These are phyloP conservation scores for Nicotiana otophora DNA, from an alignment of 257 asterid species.

Conservation along the genomic window DNA sequence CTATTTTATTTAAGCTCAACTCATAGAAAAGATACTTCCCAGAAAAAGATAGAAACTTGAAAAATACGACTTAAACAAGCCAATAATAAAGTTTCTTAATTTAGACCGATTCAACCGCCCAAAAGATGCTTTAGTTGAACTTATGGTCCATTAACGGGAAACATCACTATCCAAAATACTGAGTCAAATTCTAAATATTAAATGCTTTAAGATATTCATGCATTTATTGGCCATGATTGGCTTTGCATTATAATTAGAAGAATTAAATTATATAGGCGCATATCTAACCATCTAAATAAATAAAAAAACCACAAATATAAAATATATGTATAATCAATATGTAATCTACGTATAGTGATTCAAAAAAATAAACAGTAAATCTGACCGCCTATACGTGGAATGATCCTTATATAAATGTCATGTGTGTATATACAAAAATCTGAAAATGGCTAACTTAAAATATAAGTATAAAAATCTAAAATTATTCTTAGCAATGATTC, in stretches of 20 bases:
- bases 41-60: background rate
- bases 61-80: background rate
- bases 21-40: background rate
- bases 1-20: too few species aligned
- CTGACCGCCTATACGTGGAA: too few species aligned
- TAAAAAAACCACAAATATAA: too few species aligned
- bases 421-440: background rate
- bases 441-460: background rate
- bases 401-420: background rate
- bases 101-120: conserved; percentile 24
- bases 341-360: too few species aligned
- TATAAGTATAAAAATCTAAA: background rate
- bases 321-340: too few species aligned
- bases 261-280: too few species aligned
- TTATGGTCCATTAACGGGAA: background rate
- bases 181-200: conserved; percentile 15
- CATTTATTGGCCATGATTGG: conserved; percentile 2
- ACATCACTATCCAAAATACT: conserved; percentile 14
- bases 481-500: background rate
- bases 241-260: background rate
- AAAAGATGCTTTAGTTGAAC: conserved; percentile 13
- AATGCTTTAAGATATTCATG: background rate
- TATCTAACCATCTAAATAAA: too few species aligned
- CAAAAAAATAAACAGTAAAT: too few species aligned
- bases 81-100: conserved; percentile 10